Percentiles rank a stretch among this genome's conserved stretches.
Conservation (phyloP, 345 rosid species). For the Geranium brycei region DNA sequence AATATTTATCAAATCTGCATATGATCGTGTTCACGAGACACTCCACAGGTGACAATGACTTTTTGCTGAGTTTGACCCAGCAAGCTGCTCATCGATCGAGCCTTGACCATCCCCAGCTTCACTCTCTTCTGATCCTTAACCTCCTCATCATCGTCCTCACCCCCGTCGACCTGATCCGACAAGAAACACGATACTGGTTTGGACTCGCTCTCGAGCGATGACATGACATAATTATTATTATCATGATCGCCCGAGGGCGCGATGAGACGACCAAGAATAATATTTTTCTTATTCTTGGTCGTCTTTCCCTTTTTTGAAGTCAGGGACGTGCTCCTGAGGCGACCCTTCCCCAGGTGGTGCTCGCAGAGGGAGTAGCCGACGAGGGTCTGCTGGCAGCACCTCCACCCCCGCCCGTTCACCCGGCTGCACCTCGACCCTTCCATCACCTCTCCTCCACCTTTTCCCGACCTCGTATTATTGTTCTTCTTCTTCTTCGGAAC, state of each 20-base stretch:
- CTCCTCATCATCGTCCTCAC: conserved; percentile 7
- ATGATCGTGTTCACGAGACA: background rate
- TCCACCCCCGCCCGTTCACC: conserved; percentile 94
- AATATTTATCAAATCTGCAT: background rate
- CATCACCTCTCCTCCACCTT: conserved; percentile 41
- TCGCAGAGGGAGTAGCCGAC: conserved; percentile 90
- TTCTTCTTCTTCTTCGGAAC: background rate
- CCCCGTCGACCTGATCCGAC: background rate
- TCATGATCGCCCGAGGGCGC: no score
- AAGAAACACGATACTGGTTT: background rate
- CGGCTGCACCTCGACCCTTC: conserved; percentile 93
- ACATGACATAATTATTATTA: no score
- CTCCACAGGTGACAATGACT: background rate
- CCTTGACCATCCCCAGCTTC: conserved; percentile 86
- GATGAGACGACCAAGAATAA: no score
- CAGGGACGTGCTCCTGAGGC: conserved; percentile 76
- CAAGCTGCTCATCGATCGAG: conserved; percentile 87
- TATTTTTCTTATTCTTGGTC: conserved; percentile 1
- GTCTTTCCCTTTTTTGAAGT: no score
- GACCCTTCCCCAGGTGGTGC: conserved; percentile 92
- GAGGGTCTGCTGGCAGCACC: conserved; percentile 87
- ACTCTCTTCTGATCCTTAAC: conserved; percentile 33
- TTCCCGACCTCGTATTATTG: conserved; percentile 4
- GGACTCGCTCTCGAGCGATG: background rate
- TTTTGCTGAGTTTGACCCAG: conserved; percentile 32